These are phyloP conservation scores for Chalciporus sphaerocephalus DNA, from an alignment of 768 basidiomycete genomes.

Conservation along the genomic window DNA sequence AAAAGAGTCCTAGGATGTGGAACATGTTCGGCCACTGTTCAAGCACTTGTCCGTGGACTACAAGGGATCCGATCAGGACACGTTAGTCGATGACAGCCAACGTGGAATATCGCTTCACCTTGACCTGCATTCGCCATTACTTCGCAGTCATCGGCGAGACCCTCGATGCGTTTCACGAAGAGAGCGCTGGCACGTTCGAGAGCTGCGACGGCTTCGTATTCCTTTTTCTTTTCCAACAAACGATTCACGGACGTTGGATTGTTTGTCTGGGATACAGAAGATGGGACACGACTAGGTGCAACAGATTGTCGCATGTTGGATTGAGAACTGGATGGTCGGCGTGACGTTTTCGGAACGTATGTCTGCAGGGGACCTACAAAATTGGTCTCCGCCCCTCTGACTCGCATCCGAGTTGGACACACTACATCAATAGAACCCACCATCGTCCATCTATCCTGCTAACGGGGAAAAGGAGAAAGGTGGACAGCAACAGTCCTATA, in stretches of 20 bases:
- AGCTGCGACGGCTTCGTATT: constrained; percentile 70
- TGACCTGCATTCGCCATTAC: constrained; percentile 74
- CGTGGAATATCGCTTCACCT: constrained; percentile 37
- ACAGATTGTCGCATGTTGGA: constrained; percentile 52
- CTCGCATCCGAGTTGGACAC: too few relatives aligned
- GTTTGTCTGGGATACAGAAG: constrained; percentile 33
- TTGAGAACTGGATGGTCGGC: too few relatives aligned
- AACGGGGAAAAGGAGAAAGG: too few relatives aligned
- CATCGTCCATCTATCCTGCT: too few relatives aligned
- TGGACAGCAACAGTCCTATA: too few relatives aligned
- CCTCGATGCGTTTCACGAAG: constrained; percentile 65
- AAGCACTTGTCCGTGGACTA: constrained; percentile 74
- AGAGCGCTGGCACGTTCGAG: constrained; percentile 60
- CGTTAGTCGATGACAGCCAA: too few relatives aligned
- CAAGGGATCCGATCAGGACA: background rate
- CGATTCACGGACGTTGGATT: constrained; percentile 51
- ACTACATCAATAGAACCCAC: too few relatives aligned
- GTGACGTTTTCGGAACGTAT: too few relatives aligned
- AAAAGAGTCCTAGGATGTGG: constrained; percentile 62
- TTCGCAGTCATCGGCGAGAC: constrained; percentile 66
- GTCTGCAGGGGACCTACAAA: too few relatives aligned
- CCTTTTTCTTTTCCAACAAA: constrained; percentile 75
- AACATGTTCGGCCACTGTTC: constrained; percentile 85
- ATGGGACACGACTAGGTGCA: constrained; percentile 43
- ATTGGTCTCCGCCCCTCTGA: too few relatives aligned